Evolutionary conservation across 176 grass and related monocot species (phyloP), one percentile per base, ranked within the genome.

Genomic region (Triticum aestivum): DNA sequence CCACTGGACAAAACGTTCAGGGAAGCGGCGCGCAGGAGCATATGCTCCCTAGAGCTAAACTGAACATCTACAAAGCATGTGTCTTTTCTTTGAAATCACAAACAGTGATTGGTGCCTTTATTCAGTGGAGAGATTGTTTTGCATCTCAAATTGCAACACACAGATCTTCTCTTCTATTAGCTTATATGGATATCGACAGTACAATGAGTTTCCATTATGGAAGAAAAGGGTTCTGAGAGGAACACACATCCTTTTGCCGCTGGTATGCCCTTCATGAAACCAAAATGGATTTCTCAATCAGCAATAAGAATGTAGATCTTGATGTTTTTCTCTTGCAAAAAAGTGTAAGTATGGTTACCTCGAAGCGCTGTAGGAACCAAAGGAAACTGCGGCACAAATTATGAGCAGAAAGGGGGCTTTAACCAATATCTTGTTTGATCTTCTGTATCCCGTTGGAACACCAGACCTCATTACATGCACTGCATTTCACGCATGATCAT

Each of bases 221-320:
- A 76, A 92, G 90, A 85, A 97, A 97, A 5, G 92, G 94, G 34
- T 97, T 97, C 79, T 92, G 88, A 12, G 94, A 97, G 37, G 94
- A 93, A 81, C 64, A 89, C 4, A 83, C 51, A 72, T 92, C 92
- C 45, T 91, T 94, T 77, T 94, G 89, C 61, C 84, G 89, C 67
- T 87, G 85, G 73, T 94, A 97, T 20, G 94, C 92, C 67, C 92
- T 96, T 82, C 82, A 92, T 4, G 58, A 82, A 77, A 86, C 79
- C 39, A 84, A 66, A 88, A 78, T 37, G 21, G 41, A 89, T 75
- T 37, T 5, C 64, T 75, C 7, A 1, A 59, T 65, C 32, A 79
- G 34, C 13, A 38, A 23, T 59, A 70, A 41, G 37, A 59, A 20
- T 14, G 15, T 24, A 14, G 27, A 12, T 8, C 56, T 59, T 59